Percentiles rank a stretch among this genome's conserved stretches.
These are phyloP conservation scores for Holtermannia corniformis DNA, from an alignment of 768 basidiomycete species.

Conservation along the genomic window DNA sequence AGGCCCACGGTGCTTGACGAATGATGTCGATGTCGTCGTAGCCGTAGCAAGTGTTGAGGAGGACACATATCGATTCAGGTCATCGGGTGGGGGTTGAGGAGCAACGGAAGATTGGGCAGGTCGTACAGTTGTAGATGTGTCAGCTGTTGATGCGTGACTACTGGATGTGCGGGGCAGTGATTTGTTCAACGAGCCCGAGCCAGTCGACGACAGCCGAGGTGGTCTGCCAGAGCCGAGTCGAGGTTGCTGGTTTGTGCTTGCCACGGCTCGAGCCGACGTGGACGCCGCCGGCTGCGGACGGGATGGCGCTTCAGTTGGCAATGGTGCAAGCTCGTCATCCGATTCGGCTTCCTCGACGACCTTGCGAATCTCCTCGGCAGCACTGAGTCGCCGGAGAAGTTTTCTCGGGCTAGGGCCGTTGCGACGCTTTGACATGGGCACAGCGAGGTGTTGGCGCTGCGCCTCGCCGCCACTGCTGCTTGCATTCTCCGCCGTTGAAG, in stretches of 20 bases:
- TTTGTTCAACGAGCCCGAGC: neutral
- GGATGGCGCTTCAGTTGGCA: neutral
- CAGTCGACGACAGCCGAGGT: neutral
- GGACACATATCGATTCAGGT: slow-evolving; percentile 80
- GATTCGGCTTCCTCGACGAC: slow-evolving; percentile 38
- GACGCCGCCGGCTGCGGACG: neutral
- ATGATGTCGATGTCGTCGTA: slow-evolving; percentile 59
- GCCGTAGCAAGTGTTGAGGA: slow-evolving; percentile 70
- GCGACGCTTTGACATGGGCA: slow-evolving; percentile 11
- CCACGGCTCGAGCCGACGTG: slow-evolving; percentile 1
- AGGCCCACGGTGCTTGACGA: slow-evolving; percentile 54
- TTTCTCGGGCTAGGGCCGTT: slow-evolving; percentile 46
- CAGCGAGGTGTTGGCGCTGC: slow-evolving; percentile 2
- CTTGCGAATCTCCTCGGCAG: slow-evolving; percentile 45
- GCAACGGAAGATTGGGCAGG: slow-evolving; percentile 16
- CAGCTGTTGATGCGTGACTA: neutral
- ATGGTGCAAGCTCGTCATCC: neutral
- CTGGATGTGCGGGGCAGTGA: neutral
- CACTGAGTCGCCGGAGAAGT: slow-evolving; percentile 42
- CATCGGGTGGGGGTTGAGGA: slow-evolving; percentile 50
- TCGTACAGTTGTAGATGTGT: slow-evolving; percentile 9
- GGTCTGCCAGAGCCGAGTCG: neutral
- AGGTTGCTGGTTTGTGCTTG: neutral
- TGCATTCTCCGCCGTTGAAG: slow-evolving; percentile 18
- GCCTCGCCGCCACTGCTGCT: slow-evolving; percentile 6